phyloP scores from a whole-genome alignment of 805 yeast species.

The Starmerella tilneyi region DNA sequence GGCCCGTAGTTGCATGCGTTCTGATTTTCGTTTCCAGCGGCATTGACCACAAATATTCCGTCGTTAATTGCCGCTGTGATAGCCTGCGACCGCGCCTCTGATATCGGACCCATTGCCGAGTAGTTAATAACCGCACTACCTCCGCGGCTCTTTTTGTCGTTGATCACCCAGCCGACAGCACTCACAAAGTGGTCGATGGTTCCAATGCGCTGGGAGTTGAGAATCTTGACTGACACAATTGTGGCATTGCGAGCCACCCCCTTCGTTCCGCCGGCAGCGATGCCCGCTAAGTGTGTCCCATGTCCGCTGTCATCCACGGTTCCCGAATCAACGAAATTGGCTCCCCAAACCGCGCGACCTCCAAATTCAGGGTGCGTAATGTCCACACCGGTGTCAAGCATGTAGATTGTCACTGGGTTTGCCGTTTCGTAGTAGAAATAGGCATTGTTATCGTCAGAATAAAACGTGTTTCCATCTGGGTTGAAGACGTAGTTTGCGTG shows the following conservation, averaged over 20 bases:
- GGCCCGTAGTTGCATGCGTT: conserved; percentile 84
- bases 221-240: conserved; percentile 72
- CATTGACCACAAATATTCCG: conserved; percentile 28
- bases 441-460: conserved; percentile 68
- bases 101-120: conserved; percentile 23
- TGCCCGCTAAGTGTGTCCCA: conserved; percentile 97
- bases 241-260: conserved; percentile 80
- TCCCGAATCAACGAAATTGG: conserved; percentile 64
- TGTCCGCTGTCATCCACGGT: conserved; percentile 85
- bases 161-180: conserved; percentile 31
- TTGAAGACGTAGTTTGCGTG: conserved; percentile 59
- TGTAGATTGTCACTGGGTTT: conserved; percentile 42
- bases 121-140: conserved; percentile 27
- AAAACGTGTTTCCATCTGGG: conserved; percentile 32
- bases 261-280: conserved; percentile 66
- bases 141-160: conserved; percentile 18
- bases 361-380: conserved; percentile 65
- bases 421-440: conserved; percentile 31
- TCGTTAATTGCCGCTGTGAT: conserved; percentile 22
- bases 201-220: conserved; percentile 55
- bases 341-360: conserved; percentile 81
- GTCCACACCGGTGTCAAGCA: conserved; percentile 83
- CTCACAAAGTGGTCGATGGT: conserved; percentile 30
- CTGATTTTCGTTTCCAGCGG: conserved; percentile 58
- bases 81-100: conserved; percentile 25